Evolutionary conservation across 2,329 filamentous ascomycete species (phyloP), one percentile per base, ranked within the genome.

Genomic region (Purpureocillium takamizusanense): DNA sequence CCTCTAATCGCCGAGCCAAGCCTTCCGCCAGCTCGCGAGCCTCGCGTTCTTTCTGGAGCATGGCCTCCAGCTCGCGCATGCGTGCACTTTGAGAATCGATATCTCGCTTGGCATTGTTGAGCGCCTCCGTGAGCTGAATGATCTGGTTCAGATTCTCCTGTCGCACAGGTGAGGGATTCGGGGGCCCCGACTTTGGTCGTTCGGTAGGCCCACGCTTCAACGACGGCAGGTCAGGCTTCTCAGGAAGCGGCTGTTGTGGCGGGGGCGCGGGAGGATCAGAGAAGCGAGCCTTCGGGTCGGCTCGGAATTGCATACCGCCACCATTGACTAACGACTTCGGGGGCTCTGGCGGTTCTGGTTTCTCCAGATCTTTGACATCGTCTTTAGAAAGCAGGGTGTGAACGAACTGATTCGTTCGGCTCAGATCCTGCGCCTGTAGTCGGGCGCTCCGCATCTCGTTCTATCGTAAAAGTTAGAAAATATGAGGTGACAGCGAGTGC

Each of bases 211-310:
- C 73, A 39, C 88, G 76, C 55, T 86, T 88, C 23, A 95, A 61
- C 1, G 86, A 77, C 1, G 81, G 76, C 0, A 73, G 77, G 59
- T 94, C 87, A 0, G 90, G 90, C 58, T 95, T 95, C 56, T 95
- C 89, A 1, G 90, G 90, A 6, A 97, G 68, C 12, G 90, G 90
- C 50, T 94, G 89, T 50, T 94, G 88, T 21, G 90, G 90, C 18
- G 90, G 90, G 7, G 90, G 90, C 16, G 89, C 90, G 4, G 90
- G 90, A 36, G 90, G 90, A 41, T 95, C 89, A 1, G 86, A 92
- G 57, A 95, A 97, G 37, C 88, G 77, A 4, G 85, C 77, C 51
- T 92, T 90, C 31, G 81, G 68, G 53, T 95, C 88, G 15, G 78
- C 65, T 47, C 86, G 82, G 51, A 76, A 76, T 1, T 72, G 64